Conservation (phyloP, 1,284 basidiomycete species). For the Ceratobasidium sp. region DNA sequence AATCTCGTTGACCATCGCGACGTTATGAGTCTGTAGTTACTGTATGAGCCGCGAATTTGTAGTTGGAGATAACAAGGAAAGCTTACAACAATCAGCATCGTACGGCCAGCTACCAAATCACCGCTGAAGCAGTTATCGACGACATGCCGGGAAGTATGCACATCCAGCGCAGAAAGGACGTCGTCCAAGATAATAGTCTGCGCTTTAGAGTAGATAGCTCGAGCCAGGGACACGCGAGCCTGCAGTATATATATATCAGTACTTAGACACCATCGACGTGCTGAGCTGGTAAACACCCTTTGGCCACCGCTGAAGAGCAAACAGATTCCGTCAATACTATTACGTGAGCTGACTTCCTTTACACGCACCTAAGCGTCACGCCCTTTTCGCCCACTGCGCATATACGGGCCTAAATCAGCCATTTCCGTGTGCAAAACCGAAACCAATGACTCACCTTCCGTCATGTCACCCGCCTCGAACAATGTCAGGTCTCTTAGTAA, state of each 20-base stretch:
- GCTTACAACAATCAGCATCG: conserved; percentile 55
- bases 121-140: conserved; percentile 57
- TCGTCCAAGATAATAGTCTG: conserved; percentile 68
- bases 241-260: conserved; percentile 58
- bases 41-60: neutral
- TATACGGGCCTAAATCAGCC: conserved; percentile 44
- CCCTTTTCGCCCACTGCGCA: conserved; percentile 90
- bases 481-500: conserved; percentile 73
- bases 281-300: conserved; percentile 55
- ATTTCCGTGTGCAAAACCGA: neutral
- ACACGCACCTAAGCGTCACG: conserved; percentile 68
- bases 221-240: conserved; percentile 82
- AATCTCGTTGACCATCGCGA: conserved; percentile 54
- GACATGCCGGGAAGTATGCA: conserved; percentile 57
- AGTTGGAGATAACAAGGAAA: neutral
- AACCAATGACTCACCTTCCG: conserved; percentile 14
- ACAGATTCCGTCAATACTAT: conserved; percentile 32
- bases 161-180: conserved; percentile 53
- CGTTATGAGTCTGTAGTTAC: conserved; percentile 53
- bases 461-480: conserved; percentile 67
- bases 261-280: neutral
- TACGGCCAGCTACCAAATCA: conserved; percentile 55
- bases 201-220: conserved; percentile 80
- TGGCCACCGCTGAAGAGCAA: conserved; percentile 60
- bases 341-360: conserved; percentile 13